Percentiles rank a stretch among this genome's conserved stretches.
These are phyloP conservation scores for Scheffersomyces parashehatae DNA, from an alignment of 1,139 yeast genomes.

Conservation along the genomic window DNA sequence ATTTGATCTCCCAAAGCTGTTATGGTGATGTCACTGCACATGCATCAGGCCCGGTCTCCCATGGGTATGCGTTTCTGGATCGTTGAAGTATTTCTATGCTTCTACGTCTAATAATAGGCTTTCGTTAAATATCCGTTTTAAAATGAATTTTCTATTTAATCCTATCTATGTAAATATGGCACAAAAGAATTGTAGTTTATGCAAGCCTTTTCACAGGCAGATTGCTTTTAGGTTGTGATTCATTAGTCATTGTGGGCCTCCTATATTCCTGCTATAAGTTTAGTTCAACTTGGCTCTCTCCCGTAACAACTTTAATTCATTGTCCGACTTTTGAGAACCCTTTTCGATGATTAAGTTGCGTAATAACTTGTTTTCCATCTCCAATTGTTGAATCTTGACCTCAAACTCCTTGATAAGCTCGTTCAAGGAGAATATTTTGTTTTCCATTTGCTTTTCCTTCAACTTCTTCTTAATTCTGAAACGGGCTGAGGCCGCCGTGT, in stretches of 20 bases:
- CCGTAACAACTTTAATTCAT: slow-evolving; percentile 38
- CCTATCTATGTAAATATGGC: no score
- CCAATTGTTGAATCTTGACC: slow-evolving; percentile 54
- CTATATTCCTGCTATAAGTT: not conserved
- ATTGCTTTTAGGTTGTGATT: not conserved
- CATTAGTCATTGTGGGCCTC: not conserved
- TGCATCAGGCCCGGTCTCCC: no score
- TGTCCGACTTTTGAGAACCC: slow-evolving; percentile 44
- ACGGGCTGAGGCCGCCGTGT: slow-evolving; percentile 81
- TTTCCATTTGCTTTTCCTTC: slow-evolving; percentile 84
- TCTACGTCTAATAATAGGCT: no score
- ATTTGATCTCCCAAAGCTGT: no score
- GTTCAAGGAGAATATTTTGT: slow-evolving; percentile 59
- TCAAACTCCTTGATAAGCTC: slow-evolving; percentile 64
- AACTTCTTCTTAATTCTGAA: slow-evolving; percentile 79
- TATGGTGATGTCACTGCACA: no score
- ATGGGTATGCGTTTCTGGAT: no score
- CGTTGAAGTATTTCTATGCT: no score
- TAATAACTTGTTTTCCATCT: slow-evolving; percentile 60
- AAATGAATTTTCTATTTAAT: no score
- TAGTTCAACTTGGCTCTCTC: slow-evolving; percentile 29
- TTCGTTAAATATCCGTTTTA: no score
- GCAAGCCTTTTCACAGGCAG: no score
- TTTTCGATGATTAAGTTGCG: slow-evolving; percentile 75
- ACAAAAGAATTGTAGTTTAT: no score